Conservation (phyloP, 768 basidiomycete species). For the Amanita muscaria region DNA sequence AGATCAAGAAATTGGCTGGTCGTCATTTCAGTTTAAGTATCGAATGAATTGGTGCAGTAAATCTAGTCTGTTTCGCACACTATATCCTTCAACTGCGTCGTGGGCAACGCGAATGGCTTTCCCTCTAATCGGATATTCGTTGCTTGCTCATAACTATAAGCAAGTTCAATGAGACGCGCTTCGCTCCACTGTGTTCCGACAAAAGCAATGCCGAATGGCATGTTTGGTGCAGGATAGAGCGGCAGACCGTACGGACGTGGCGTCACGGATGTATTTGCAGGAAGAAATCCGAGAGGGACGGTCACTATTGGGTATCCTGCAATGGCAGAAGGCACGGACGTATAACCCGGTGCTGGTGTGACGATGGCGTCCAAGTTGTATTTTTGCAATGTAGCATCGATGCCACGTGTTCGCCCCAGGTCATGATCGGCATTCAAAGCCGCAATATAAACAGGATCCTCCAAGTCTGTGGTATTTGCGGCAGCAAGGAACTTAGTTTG, state of each 20-base stretch:
- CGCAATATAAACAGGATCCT: conserved; percentile 33
- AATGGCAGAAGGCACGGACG: conserved; percentile 36
- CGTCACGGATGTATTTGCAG: conserved; percentile 32
- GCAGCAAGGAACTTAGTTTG: too few species aligned
- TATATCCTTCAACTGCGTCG: conserved; percentile 9
- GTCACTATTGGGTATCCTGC: conserved; percentile 63
- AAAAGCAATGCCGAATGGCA: conserved; percentile 57
- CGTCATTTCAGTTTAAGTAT: too few species aligned
- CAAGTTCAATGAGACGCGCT: conserved; percentile 46
- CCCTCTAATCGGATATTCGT: too few species aligned
- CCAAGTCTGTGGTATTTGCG: conserved; percentile 34
- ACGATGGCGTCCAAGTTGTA: conserved; percentile 44
- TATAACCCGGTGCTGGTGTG: conserved; percentile 35
- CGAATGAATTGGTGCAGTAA: too few species aligned
- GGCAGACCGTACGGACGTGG: conserved; percentile 25
- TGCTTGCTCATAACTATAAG: conserved; percentile 54
- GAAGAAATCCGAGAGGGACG: conserved; percentile 56
- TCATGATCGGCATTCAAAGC: conserved; percentile 37
- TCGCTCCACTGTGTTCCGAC: conserved; percentile 55
- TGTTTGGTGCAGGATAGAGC: conserved; percentile 45
- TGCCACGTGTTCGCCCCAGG: conserved; percentile 42
- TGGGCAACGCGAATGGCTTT: too few species aligned
- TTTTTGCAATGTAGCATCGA: conserved; percentile 40
- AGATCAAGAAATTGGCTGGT: too few species aligned
- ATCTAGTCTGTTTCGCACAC: too few species aligned